Conservation (phyloP, 805 yeast species). For the Clavispora carvajalis region DNA sequence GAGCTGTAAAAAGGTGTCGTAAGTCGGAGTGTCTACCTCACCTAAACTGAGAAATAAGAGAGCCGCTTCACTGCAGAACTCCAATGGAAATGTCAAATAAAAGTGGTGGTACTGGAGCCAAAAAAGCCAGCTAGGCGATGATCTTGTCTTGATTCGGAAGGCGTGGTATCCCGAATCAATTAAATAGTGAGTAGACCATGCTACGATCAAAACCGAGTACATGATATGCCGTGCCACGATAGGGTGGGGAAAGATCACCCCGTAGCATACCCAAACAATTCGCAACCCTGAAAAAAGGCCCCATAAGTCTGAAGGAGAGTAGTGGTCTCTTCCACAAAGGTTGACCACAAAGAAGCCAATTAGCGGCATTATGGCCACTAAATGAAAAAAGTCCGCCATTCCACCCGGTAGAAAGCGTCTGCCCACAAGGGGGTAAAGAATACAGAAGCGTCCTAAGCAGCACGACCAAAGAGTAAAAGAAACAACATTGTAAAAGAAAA, state of each 20-base stretch:
- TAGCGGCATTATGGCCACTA: slow-evolving; percentile 32
- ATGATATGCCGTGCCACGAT: slow-evolving; percentile 37
- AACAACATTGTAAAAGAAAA: slow-evolving; percentile 31
- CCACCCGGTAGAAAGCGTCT: slow-evolving; percentile 64
- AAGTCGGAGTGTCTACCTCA: slow-evolving; percentile 19
- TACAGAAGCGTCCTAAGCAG: slow-evolving; percentile 43
- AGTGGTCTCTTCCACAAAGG: slow-evolving; percentile 1
- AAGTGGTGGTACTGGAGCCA: slow-evolving; percentile 33
- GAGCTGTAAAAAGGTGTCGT: slow-evolving; percentile 23
- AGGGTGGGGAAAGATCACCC: slow-evolving; percentile 38
- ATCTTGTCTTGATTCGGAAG: slow-evolving; percentile 30
- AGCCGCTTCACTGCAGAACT: slow-evolving; percentile 30
- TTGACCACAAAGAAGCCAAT: slow-evolving; percentile 17
- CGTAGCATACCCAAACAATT: slow-evolving; percentile 37
- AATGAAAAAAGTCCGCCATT: slow-evolving; percentile 58
- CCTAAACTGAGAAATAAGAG: slow-evolving; percentile 32
- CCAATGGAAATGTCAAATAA: slow-evolving; percentile 30
- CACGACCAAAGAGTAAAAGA: slow-evolving; percentile 44
- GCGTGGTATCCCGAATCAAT: slow-evolving; percentile 32
- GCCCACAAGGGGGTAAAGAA: slow-evolving; percentile 62
- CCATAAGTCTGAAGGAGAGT: slow-evolving; percentile 20
- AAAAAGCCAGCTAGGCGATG: slow-evolving; percentile 31
- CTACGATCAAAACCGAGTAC: slow-evolving; percentile 31
- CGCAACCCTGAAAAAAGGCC: slow-evolving; percentile 22
- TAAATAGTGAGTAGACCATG: slow-evolving; percentile 32